Base-by-base conservation (phyloP, 108 stramenopile genomes). In the Skeletonema potamos region DNA sequence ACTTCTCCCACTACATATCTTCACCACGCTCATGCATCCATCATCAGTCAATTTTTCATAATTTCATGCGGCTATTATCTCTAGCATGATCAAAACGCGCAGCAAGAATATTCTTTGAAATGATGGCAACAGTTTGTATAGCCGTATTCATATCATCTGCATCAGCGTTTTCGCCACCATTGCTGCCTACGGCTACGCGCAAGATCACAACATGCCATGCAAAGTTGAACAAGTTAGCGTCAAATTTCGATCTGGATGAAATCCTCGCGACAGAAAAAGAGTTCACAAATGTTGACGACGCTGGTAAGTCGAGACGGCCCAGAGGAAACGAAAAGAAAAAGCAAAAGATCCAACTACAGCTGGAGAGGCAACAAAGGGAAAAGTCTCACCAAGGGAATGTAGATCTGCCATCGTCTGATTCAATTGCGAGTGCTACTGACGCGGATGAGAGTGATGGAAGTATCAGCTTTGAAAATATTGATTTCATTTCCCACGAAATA, bases 161-260 rank as follows among this genome's bases (percentile, higher is more conserved):
- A 51, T 22, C 48, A 22, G 48, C 48, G 48, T 51, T 51, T 51
- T 51, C 48, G 22, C 17, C 48, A 51, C 48, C 48, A 20, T 20
- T 51, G 22, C 48, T 22, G 48, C 22, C 20, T 6, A n/a, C n/a
- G 48, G 48, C 48, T 18, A 22, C 22, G 8, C 48, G 48, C 15
- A 62, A 58, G 61, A 65, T 27, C 27, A 72, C 70, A 7, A 54
- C 43, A 54, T 69, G 66, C 48, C 24, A 73, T 55, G 66, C 79
- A 20, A 80, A 69, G 58, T 26, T 80, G 34, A 64, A 80, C 62
- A 80, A 69, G 68, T 62, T 80, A 27, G 55, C 79, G 55, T 68
- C 72, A 12, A 69, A 32, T 61, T 73, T 73, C 54, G 72, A 80
- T 64, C 66, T 80, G 51, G 67, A 80, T 54, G 72, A 63, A 27